These are phyloP conservation scores for Colletotrichum destructivum DNA, from an alignment of 2,329 filamentous ascomycete genomes.

Conservation along the genomic window DNA sequence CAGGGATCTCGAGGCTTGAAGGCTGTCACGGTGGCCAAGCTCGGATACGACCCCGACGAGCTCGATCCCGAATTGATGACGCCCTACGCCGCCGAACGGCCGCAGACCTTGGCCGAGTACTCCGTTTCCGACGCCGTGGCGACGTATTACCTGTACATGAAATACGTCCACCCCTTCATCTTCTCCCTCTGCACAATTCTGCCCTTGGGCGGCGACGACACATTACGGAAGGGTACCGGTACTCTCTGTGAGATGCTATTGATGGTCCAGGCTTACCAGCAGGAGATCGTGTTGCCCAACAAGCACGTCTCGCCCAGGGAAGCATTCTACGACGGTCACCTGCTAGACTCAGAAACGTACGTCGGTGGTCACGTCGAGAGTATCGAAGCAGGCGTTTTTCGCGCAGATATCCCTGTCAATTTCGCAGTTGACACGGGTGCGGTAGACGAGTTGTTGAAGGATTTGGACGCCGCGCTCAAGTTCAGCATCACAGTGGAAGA, in stretches of 20 bases:
- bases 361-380: conserved; percentile 99
- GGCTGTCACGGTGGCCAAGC: conserved; percentile 96
- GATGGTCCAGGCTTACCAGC: conserved; percentile 97
- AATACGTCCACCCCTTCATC: conserved; percentile 99
- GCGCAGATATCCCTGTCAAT: conserved; percentile 94
- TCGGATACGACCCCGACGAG: conserved; percentile 98
- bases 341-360: conserved; percentile 97
- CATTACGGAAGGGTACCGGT: conserved; percentile 94
- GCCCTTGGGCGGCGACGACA: conserved; percentile 92
- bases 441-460: conserved; percentile 87
- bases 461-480: conserved; percentile 89
- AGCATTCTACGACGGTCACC: conserved; percentile 95
- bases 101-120: conserved; percentile 96
- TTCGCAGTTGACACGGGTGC: conserved; percentile 92
- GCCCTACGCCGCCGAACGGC: conserved; percentile 88
- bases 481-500: conserved; percentile 91
- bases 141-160: conserved; percentile 99
- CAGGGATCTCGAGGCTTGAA: conserved; percentile 98
- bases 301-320: conserved; percentile 94
- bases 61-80: conserved; percentile 98
- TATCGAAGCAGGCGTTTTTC: conserved; percentile 98
- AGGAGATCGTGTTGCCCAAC: conserved; percentile 93
- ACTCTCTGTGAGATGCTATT: conserved; percentile 99
- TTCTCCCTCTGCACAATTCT: conserved; percentile 98
- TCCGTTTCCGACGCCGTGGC: conserved; percentile 99